phyloP scores from a whole-genome alignment of 768 basidiomycete species.

The Dentipellis fragilis region DNA sequence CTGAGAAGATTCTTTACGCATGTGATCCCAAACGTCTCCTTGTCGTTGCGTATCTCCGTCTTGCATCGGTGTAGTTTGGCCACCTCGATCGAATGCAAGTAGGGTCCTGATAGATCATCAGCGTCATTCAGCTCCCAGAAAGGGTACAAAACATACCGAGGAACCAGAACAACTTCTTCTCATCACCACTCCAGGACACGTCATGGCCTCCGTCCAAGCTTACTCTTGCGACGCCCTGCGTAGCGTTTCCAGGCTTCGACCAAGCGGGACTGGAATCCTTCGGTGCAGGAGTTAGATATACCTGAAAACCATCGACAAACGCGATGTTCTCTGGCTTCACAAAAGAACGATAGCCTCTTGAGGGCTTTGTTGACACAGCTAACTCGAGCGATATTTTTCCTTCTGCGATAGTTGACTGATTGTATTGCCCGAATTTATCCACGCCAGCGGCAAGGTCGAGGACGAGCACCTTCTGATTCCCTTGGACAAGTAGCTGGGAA shows the following conservation, averaged over 20 bases:
- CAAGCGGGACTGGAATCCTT: neutral
- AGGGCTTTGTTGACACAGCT: neutral
- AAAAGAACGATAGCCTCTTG: neutral
- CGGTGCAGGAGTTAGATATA: neutral
- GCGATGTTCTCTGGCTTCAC: neutral
- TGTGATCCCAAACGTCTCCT: neutral
- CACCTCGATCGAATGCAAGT: neutral
- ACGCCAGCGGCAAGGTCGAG: neutral
- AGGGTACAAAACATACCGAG: conserved; percentile 34
- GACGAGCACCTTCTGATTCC: neutral
- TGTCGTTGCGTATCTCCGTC: neutral
- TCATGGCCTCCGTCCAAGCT: conserved; percentile 72
- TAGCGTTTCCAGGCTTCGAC: neutral
- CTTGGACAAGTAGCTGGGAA: neutral
- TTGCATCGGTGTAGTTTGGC: neutral
- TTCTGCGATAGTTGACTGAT: neutral
- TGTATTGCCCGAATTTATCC: neutral
- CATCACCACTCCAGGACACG: conserved; percentile 52
- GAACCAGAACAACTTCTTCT: conserved; percentile 63
- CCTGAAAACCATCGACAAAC: neutral
- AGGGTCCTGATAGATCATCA: neutral
- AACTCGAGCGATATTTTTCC: neutral
- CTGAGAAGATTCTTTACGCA: neutral
- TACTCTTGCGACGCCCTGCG: conserved; percentile 36
- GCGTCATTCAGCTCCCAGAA: neutral